phyloP scores from a whole-genome alignment of 1,139 yeast genomes.

The Taphrina betulina region DNA sequence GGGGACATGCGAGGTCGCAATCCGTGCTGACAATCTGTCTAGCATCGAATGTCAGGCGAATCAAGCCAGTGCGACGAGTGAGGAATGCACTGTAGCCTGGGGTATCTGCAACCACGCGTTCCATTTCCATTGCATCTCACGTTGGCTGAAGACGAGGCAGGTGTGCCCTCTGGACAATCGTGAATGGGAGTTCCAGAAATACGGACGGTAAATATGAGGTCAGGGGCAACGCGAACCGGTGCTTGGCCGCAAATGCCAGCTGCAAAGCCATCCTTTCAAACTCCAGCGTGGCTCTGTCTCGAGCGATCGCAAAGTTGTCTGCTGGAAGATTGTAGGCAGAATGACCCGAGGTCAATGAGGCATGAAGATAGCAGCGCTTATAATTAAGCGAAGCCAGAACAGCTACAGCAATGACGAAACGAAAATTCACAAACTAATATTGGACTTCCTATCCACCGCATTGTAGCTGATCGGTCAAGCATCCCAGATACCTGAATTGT shows the following conservation, averaged over 20 bases:
- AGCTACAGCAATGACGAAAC: background rate
- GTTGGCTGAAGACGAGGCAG: constrained; percentile 96
- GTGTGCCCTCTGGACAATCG: constrained; percentile 96
- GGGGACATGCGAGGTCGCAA: no score
- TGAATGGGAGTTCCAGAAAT: constrained; percentile 77
- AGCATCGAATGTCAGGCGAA: constrained; percentile 85
- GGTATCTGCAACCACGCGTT: constrained; percentile 94
- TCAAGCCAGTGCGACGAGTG: constrained; percentile 63
- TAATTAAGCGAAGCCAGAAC: background rate
- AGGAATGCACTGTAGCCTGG: constrained; percentile 95
- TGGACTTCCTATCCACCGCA: no score
- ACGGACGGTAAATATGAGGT: constrained; percentile 64
- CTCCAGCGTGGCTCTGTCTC: background rate
- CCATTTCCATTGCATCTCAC: constrained; percentile 90
- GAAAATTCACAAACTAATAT: no score
- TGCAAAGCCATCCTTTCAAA: background rate
- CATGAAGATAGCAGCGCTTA: background rate
- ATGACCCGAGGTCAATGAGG: background rate
- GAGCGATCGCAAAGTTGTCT: background rate
- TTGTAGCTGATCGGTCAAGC: no score
- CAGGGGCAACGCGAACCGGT: no score
- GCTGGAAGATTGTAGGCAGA: no score
- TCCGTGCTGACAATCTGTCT: no score
- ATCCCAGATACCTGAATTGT: no score
- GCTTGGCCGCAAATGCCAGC: background rate